phyloP scores from a whole-genome alignment of 2,329 filamentous ascomycete genomes.

The Verticillium dahliae region DNA sequence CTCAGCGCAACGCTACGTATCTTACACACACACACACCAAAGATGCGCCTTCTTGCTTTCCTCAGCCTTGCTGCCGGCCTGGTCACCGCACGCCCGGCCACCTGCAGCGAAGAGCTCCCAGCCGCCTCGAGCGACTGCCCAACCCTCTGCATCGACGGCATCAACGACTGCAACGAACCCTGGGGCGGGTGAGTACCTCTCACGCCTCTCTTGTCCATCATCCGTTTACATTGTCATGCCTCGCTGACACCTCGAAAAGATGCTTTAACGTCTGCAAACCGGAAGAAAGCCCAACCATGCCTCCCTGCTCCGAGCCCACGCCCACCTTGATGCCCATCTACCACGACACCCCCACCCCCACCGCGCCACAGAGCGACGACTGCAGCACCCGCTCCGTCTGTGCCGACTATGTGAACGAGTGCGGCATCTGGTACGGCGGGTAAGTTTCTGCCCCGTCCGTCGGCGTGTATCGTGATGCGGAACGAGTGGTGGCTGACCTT shows the following conservation, averaged over 20 bases:
- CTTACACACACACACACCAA: not conserved
- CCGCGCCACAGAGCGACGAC: constrained; percentile 4
- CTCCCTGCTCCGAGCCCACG: constrained; percentile 5
- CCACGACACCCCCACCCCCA: not conserved
- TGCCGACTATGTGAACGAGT: constrained; percentile 11
- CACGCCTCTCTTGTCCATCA: not conserved
- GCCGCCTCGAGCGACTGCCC: constrained; percentile 4
- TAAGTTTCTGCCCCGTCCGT: constrained; percentile 5
- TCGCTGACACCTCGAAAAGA: constrained; percentile 8
- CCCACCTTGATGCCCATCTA: not conserved
- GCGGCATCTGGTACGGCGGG: constrained; percentile 14
- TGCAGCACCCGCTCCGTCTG: constrained; percentile 18
- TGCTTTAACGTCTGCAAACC: constrained; percentile 21
- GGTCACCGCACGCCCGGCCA: constrained; percentile 3
- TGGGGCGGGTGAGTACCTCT: constrained; percentile 19
- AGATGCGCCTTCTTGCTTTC: constrained; percentile 4
- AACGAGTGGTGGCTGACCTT: not conserved
- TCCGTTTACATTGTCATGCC: too few species aligned
- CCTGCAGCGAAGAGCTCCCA: not conserved
- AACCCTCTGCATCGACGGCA: constrained; percentile 18
- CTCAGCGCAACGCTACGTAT: not conserved
- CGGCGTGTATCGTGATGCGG: not conserved
- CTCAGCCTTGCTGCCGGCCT: constrained; percentile 4
- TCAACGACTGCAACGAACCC: constrained; percentile 17
- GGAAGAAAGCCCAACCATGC: constrained; percentile 6